Percentiles rank a stretch among this genome's conserved stretches.
phyloP scores from a whole-genome alignment of 2,329 filamentous ascomycete genomes.

The Xylaria sp. region DNA sequence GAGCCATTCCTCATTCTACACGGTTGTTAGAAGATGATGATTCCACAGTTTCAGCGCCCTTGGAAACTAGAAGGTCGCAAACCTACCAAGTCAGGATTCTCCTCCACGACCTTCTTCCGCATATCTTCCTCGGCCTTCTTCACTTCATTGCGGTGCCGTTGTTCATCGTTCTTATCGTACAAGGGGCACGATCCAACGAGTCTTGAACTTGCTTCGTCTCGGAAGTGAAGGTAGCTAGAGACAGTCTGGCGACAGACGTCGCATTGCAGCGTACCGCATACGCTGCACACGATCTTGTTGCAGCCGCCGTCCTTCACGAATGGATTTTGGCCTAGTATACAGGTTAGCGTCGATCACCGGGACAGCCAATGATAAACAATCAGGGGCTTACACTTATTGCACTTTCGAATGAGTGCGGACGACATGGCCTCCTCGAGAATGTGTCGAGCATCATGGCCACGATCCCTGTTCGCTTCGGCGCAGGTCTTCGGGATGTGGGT shows the following conservation, averaged over 20 bases:
- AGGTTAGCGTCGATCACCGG: background rate
- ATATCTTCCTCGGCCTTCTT: constrained; percentile 59
- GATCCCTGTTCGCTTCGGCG: constrained; percentile 57
- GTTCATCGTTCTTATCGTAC: constrained; percentile 56
- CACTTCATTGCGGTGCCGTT: constrained; percentile 44
- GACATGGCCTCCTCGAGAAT: constrained; percentile 81
- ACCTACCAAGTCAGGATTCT: constrained; percentile 54
- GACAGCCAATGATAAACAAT: background rate
- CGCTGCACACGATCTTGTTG: constrained; percentile 74
- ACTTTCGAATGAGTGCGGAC: constrained; percentile 67
- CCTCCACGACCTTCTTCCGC: constrained; percentile 47
- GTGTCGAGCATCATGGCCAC: constrained; percentile 56
- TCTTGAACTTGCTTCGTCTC: constrained; percentile 44
- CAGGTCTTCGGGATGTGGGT: constrained; percentile 71
- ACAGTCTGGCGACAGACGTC: constrained; percentile 67
- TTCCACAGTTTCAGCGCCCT: background rate
- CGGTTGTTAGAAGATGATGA: constrained; percentile 17
- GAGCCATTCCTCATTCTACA: constrained; percentile 31
- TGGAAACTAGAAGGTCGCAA: background rate
- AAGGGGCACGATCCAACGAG: constrained; percentile 57
- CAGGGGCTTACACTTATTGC: constrained; percentile 53
- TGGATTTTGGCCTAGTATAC: constrained; percentile 53
- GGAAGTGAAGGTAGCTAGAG: constrained; percentile 63
- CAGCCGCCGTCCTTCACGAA: constrained; percentile 77
- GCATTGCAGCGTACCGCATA: constrained; percentile 54